These are phyloP conservation scores for Coelomomyces lativittatus DNA, from an alignment of 371 early-diverging fungal genomes.

Conservation along the genomic window DNA sequence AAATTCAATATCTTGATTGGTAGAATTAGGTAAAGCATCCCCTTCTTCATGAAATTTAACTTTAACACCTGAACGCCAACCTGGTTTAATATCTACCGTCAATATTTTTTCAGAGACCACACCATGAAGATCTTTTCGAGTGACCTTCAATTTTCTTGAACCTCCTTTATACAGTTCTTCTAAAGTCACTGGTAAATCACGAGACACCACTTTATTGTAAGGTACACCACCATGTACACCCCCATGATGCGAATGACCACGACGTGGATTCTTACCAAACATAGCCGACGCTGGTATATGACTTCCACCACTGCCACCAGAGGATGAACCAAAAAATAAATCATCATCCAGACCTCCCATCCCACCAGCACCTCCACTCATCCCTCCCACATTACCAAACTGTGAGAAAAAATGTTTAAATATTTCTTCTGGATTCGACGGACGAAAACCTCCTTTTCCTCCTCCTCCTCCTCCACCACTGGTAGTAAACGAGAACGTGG, in stretches of 20 bases:
- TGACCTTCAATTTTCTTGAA: conserved; percentile 82
- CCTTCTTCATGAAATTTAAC: conserved; percentile 82
- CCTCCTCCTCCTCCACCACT: conserved; percentile 7
- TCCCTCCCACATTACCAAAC: conserved; percentile 43
- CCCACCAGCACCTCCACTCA: conserved; percentile 9
- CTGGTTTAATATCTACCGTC: conserved; percentile 73
- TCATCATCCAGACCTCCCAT: too few relatives aligned
- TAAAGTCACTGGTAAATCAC: conserved; percentile 56
- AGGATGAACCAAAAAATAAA: too few relatives aligned
- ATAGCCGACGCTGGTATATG: conserved; percentile 11
- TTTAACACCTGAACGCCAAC: conserved; percentile 97
- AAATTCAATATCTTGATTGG: conserved; percentile 44
- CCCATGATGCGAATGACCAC: conserved; percentile 3
- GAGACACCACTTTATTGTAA: conserved; percentile 34
- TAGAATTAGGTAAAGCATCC: conserved; percentile 65
- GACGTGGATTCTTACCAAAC: conserved; percentile 7
- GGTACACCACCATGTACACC: conserved; percentile 5
- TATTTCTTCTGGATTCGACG: conserved; percentile 79
- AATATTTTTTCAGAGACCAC: conserved; percentile 14
- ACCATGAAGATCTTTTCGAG: conserved; percentile 48
- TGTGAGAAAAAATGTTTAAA: conserved; percentile 65
- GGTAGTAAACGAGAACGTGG: conserved; percentile 38
- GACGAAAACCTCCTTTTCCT: conserved; percentile 47
- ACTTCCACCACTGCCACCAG: conserved; percentile 18
- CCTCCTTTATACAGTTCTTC: conserved; percentile 85